Base-by-base conservation (phyloP, 2,329 filamentous ascomycete genomes). In the Trematosphaeria pertusa region DNA sequence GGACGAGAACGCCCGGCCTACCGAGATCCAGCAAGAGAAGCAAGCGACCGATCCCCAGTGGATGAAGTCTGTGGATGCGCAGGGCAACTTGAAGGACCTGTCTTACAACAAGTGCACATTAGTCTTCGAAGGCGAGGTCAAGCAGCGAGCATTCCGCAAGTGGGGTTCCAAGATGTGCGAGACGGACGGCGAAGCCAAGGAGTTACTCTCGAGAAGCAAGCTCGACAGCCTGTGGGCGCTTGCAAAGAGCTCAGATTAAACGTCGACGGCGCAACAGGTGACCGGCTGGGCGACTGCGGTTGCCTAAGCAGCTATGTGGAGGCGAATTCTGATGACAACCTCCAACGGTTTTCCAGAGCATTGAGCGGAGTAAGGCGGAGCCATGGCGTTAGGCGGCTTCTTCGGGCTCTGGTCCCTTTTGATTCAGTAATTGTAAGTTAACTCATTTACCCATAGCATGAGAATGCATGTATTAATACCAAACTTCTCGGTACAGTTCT, bases 221-320 rank as follows among this genome's bases (percentile, higher is more conserved):
- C 89, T 97, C 82, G 93, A 97, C 62, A 96, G 88, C 62, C 93
- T 99, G 65, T 99, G 94, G 94, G 87, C 87, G 8, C 75, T 94
- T 59, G 93, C 92, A 0, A 96, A 95, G 78, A 89, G 66, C 37
- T 54, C 62, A 22, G 59, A 63, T 28, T 57, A 38, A 42, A n/a
- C n/a, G n/a, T n/a, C n/a, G n/a, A n/a, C n/a, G n/a, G n/a, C n/a
- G n/a, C n/a, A n/a, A n/a, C n/a, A n/a, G n/a, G n/a, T n/a, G n/a
- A n/a, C n/a, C n/a, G n/a, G n/a, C n/a, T n/a, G n/a, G n/a, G n/a
- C n/a, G n/a, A n/a, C n/a, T n/a, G n/a, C n/a, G n/a, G n/a, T n/a
- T n/a, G n/a, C n/a, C n/a, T n/a, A n/a, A n/a, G n/a, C n/a, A n/a
- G n/a, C n/a, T n/a, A n/a, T n/a, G n/a, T n/a, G n/a, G n/a, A n/a